A percentile compares a stretch with the other conserved stretches of the same genome.
phyloP scores from a whole-genome alignment of 2,329 filamentous ascomycete genomes.

The Fusarium pseudograminearum region DNA sequence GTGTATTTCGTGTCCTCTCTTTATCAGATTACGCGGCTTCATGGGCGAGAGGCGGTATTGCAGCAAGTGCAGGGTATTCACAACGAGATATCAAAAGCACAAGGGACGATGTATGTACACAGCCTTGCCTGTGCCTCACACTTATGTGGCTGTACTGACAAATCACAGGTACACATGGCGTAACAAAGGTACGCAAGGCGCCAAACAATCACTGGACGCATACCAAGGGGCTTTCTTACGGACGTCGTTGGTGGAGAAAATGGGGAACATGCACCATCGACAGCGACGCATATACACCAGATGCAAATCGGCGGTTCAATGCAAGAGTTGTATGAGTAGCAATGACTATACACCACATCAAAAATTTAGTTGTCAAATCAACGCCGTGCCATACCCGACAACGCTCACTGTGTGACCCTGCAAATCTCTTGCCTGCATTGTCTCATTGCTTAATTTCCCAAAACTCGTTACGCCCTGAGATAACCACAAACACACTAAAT shows the following conservation, averaged over 20 bases:
- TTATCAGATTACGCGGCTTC: slow-evolving; percentile 4
- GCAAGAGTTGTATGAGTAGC: slow-evolving; percentile 14
- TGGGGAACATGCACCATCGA: slow-evolving; percentile 9
- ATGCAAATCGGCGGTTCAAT: not conserved
- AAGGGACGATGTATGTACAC: slow-evolving; percentile 13
- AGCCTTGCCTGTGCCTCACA: rapidly evolving
- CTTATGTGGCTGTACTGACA: rapidly evolving
- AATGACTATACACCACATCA: rapidly evolving
- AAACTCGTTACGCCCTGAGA: no score
- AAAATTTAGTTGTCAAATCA: not conserved
- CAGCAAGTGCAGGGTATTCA: not conserved
- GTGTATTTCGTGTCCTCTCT: slow-evolving; percentile 21
- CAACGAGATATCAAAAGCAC: not conserved
- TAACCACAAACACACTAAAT: not conserved
- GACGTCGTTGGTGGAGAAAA: slow-evolving; percentile 19
- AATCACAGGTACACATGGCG: slow-evolving; percentile 14
- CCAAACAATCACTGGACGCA: slow-evolving; percentile 17
- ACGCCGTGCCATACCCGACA: not conserved
- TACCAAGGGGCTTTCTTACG: not conserved
- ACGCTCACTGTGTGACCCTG: not conserved
- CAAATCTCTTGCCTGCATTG: no score
- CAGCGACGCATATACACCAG: not conserved
- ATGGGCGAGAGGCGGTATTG: slow-evolving; percentile 14
- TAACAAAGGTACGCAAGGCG: not conserved
- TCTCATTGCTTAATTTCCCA: not conserved